Evolutionary conservation across 345 rosid genomes (phyloP).

Genomic region (Aquilaria malaccensis): DNA sequence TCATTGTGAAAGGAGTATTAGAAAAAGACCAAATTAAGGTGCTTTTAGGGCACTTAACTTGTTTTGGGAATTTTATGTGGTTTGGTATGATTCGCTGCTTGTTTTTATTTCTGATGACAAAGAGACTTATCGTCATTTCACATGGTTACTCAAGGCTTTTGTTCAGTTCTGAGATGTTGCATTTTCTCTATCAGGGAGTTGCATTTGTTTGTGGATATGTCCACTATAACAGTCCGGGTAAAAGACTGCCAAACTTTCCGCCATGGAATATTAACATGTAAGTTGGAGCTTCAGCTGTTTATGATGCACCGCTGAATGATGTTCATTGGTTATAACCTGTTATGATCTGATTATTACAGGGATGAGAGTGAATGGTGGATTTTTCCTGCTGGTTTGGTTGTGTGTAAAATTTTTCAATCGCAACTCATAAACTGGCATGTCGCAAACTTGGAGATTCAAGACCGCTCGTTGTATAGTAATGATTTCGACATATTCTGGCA

Average conservation of each 20-base stretch:
- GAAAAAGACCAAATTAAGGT: too few species aligned
- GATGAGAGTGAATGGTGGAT: constrained; percentile 99
- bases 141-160: too few species aligned
- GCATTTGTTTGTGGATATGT: constrained; percentile 88
- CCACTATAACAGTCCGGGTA: constrained; percentile 65
- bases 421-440: constrained; percentile 94
- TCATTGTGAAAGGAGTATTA: too few species aligned
- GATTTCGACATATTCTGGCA: constrained; percentile 93
- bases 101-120: too few species aligned
- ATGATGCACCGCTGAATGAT: too few species aligned
- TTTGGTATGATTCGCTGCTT: background rate
- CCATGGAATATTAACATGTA: constrained; percentile 98
- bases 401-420: constrained; percentile 84
- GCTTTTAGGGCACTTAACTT: too few species aligned
- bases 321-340: constrained; percentile 2
- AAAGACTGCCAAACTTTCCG: constrained; percentile 54
- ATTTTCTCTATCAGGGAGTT: constrained; percentile 46
- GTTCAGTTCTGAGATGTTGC: too few species aligned
- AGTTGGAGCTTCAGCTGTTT: constrained; percentile 25
- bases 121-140: too few species aligned
- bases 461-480: constrained; percentile 90
- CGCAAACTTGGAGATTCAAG: constrained; percentile 97
- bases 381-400: constrained; percentile 84
- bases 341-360: constrained; percentile 44
- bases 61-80: too few species aligned